Evolutionary conservation across 2,329 filamentous ascomycete genomes (phyloP).

Genomic region (Epichloe festucae): DNA sequence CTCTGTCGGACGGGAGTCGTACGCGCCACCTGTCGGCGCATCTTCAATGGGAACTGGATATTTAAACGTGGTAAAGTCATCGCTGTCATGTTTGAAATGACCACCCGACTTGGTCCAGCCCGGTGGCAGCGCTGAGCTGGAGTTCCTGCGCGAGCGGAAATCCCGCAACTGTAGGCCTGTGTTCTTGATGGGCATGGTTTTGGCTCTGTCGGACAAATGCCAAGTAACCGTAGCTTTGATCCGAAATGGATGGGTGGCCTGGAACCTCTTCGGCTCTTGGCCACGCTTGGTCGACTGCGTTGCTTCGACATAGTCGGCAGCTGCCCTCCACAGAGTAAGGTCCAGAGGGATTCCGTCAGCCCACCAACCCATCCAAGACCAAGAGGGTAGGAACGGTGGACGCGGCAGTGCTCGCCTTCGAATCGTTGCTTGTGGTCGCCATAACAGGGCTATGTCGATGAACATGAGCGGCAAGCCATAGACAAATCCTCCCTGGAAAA

Average conservation of each 20-base stretch:
- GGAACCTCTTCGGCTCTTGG: slow-evolving; percentile 21
- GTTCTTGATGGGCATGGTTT: slow-evolving; percentile 21
- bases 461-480: slow-evolving; percentile 35
- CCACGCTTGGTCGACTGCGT: slow-evolving; percentile 19
- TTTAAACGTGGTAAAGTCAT: slow-evolving; percentile 25
- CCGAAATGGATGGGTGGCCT: slow-evolving; percentile 24
- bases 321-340: slow-evolving; percentile 28
- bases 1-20: slow-evolving; percentile 18
- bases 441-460: slow-evolving; percentile 30
- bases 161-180: slow-evolving; percentile 27
- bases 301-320: slow-evolving; percentile 30
- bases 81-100: slow-evolving; percentile 27
- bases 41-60: slow-evolving; percentile 30
- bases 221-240: slow-evolving; percentile 26
- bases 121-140: slow-evolving; percentile 19
- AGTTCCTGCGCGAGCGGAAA: slow-evolving; percentile 20
- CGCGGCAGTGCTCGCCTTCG: slow-evolving; percentile 23
- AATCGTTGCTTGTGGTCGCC: slow-evolving; percentile 30
- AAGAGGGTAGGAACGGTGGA: slow-evolving; percentile 28
- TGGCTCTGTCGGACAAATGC: slow-evolving; percentile 26
- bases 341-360: slow-evolving; percentile 31
- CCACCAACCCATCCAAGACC: slow-evolving; percentile 37
- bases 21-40: slow-evolving; percentile 15
- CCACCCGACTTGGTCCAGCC: slow-evolving; percentile 27
- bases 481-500: slow-evolving; percentile 29